Percentiles rank a stretch among this genome's conserved stretches.
Conservation (phyloP, 495 filamentous ascomycete species). For the Elasticomyces elasticus region DNA sequence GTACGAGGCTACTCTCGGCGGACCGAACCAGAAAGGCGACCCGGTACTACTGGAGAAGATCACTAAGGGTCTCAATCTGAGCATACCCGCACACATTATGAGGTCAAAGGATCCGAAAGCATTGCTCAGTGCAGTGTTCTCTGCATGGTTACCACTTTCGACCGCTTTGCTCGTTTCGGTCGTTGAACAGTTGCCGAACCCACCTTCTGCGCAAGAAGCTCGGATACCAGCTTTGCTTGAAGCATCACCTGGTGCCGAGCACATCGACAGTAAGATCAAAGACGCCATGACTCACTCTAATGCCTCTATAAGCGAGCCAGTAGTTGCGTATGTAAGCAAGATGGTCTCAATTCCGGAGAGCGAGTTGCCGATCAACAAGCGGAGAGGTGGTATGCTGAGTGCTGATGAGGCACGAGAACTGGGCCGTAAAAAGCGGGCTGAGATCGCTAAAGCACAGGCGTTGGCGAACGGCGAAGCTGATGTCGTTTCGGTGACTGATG, state of each 20-base stretch:
- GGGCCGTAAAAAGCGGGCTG: conserved; percentile 77
- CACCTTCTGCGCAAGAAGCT: conserved; percentile 68
- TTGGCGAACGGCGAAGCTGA: conserved; percentile 37
- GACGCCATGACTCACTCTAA: conserved; percentile 76
- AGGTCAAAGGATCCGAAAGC: conserved; percentile 75
- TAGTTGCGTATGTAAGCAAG: conserved; percentile 95
- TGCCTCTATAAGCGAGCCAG: conserved; percentile 54
- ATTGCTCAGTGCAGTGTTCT: conserved; percentile 75
- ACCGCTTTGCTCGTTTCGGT: conserved; percentile 88
- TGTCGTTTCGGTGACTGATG: conserved; percentile 38
- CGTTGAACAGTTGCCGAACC: conserved; percentile 85
- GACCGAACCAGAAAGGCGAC: conserved; percentile 74
- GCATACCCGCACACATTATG: conserved; percentile 69
- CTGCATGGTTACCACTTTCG: conserved; percentile 84
- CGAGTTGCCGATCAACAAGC: conserved; percentile 72
- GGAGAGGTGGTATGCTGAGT: conserved; percentile 59
- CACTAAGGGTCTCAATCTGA: conserved; percentile 79
- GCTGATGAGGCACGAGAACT: conserved; percentile 83
- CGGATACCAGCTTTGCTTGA: conserved; percentile 70
- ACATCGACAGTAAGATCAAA: conserved; percentile 56
- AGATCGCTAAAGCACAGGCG: conserved; percentile 68
- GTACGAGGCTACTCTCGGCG: conserved; percentile 80
- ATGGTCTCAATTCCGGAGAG: conserved; percentile 93
- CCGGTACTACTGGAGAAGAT: conserved; percentile 81
- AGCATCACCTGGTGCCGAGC: conserved; percentile 64